A percentile compares a stretch with the other conserved stretches of the same genome.
These are phyloP conservation scores for Acacia crassicarpa DNA, from an alignment of 306 rosid genomes.

Conservation along the genomic window DNA sequence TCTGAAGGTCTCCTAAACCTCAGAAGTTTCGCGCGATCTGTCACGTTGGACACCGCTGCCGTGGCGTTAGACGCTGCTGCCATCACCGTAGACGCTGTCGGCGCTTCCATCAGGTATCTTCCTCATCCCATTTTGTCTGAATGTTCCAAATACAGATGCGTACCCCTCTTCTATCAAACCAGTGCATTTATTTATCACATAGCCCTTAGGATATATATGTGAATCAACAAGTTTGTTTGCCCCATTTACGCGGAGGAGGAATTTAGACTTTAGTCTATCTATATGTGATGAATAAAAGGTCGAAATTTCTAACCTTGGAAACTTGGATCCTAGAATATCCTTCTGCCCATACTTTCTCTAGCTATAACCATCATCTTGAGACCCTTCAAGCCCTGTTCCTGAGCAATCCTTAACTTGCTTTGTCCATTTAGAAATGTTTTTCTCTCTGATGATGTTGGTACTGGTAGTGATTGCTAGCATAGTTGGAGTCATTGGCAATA, in stretches of 20 bases:
- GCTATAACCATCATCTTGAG: constrained; percentile 56
- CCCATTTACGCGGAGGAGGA: neutral
- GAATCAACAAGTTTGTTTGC: neutral
- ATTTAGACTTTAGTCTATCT: neutral
- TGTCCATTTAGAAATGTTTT: constrained; percentile 51
- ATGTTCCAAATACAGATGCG: too few relatives aligned
- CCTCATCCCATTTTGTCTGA: too few relatives aligned
- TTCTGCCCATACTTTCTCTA: constrained; percentile 98
- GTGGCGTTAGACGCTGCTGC: too few relatives aligned
- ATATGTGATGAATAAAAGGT: neutral
- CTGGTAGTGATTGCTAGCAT: constrained; percentile 48
- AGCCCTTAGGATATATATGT: too few relatives aligned
- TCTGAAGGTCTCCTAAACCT: too few relatives aligned
- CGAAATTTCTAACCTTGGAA: constrained; percentile 62
- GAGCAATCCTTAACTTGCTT: constrained; percentile 52
- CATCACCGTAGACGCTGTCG: too few relatives aligned
- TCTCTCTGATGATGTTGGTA: constrained; percentile 72
- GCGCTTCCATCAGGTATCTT: too few relatives aligned
- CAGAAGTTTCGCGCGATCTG: too few relatives aligned
- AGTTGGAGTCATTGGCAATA: too few relatives aligned
- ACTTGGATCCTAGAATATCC: constrained; percentile 76
- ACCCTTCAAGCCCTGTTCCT: constrained; percentile 51
- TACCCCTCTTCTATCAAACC: too few relatives aligned
- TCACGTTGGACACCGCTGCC: too few relatives aligned
- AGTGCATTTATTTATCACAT: too few relatives aligned